Percentiles rank a stretch among this genome's conserved stretches.
phyloP scores from a whole-genome alignment of 306 rosid species.

The Sophora flavescens region DNA sequence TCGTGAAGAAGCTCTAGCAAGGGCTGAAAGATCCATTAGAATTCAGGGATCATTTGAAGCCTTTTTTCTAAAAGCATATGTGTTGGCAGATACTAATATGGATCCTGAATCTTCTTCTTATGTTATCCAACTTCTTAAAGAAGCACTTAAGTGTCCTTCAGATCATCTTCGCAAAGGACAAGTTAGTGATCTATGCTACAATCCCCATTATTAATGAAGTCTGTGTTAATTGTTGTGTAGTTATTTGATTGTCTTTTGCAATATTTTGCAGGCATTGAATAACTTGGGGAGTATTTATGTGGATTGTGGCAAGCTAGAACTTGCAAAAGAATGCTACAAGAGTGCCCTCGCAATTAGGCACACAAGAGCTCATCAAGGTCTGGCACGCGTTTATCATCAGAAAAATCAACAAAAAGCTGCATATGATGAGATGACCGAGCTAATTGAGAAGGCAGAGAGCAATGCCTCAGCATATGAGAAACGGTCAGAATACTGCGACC shows the following conservation, averaged over 20 bases:
- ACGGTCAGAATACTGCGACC: slow-evolving; percentile 83
- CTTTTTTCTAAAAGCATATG: slow-evolving; percentile 80
- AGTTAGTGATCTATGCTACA: slow-evolving; percentile 51
- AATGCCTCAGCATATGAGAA: slow-evolving; percentile 89
- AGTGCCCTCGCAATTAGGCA: slow-evolving; percentile 87
- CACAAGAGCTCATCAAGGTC: slow-evolving; percentile 93
- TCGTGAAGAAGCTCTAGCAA: slow-evolving; percentile 70
- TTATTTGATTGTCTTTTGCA: slow-evolving; percentile 43
- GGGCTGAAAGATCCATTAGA: slow-evolving; percentile 70
- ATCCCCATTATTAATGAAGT: slow-evolving; percentile 18
- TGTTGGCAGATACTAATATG: slow-evolving; percentile 70
- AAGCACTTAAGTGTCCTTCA: slow-evolving; percentile 88
- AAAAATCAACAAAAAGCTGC: slow-evolving; percentile 74
- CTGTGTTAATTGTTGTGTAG: slow-evolving; percentile 16
- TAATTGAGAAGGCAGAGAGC: slow-evolving; percentile 72
- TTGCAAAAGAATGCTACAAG: slow-evolving; percentile 73
- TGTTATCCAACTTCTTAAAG: slow-evolving; percentile 73
- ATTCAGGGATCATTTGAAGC: slow-evolving; percentile 87
- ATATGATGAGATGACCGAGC: slow-evolving; percentile 84
- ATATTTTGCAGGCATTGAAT: slow-evolving; percentile 75
- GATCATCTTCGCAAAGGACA: slow-evolving; percentile 95
- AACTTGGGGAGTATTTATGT: slow-evolving; percentile 81
- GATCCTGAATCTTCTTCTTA: slow-evolving; percentile 67
- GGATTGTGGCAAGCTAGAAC: slow-evolving; percentile 74
- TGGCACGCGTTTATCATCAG: slow-evolving; percentile 81